Conservation (phyloP, 1,284 basidiomycete genomes). For the Taiwanofungus camphoratus region DNA sequence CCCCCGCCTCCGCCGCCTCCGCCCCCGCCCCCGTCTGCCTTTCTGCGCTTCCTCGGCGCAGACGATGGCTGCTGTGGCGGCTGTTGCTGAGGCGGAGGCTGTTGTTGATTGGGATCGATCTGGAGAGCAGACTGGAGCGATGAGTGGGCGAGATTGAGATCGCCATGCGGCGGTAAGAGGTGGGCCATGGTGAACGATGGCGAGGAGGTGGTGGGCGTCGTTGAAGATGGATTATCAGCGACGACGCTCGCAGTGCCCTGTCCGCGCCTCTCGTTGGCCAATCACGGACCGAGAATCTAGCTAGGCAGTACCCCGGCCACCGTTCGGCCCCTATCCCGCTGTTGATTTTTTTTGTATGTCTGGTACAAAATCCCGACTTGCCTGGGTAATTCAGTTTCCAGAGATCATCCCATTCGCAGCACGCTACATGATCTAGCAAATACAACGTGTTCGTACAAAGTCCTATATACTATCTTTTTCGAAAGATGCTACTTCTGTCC, state of each 20-base stretch:
- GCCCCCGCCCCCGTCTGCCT: constrained; percentile 46
- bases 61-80: constrained; percentile 30
- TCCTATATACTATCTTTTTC: too few relatives aligned
- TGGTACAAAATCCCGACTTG: too few relatives aligned
- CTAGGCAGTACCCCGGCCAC: constrained; percentile 3
- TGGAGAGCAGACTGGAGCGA: constrained; percentile 57
- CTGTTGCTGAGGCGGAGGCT: constrained; percentile 34
- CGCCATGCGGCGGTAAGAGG: constrained; percentile 39
- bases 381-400: too few relatives aligned
- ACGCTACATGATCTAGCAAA: too few relatives aligned
- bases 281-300: too few relatives aligned
- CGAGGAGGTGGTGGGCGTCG: constrained; percentile 19
- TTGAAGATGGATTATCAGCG: constrained; percentile 11
- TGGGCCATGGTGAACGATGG: constrained; percentile 35
- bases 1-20: constrained; percentile 42
- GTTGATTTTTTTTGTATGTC: too few relatives aligned
- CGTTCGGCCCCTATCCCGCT: too few relatives aligned
- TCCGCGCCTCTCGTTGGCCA: not conserved
- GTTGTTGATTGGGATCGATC: constrained; percentile 55
- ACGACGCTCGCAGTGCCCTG: constrained; percentile 3
- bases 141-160: constrained; percentile 34
- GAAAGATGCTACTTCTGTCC: too few relatives aligned
- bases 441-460: too few relatives aligned
- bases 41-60: constrained; percentile 46
- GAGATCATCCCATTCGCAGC: too few relatives aligned